Evolutionary conservation across 1,139 yeast genomes (phyloP).

Genomic region (Kodamaea suecica): DNA sequence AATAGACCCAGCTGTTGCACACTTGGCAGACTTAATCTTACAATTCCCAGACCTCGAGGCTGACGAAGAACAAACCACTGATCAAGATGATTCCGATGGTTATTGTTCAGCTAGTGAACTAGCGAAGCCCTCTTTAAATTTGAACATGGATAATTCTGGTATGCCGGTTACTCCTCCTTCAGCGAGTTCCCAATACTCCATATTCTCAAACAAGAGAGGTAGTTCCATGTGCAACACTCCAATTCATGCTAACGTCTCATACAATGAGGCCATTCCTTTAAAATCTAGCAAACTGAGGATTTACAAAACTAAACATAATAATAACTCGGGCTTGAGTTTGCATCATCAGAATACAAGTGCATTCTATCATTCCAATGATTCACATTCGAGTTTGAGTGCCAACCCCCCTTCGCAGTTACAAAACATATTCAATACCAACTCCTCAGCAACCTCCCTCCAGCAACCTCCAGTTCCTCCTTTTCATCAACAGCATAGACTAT

Average conservation of each 20-base stretch:
- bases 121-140: constrained; percentile 7
- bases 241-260: constrained; percentile 16
- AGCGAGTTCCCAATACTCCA: constrained; percentile 40
- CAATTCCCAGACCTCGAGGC: constrained; percentile 23
- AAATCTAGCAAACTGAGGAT: constrained; percentile 13
- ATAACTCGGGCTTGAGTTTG: constrained; percentile 6
- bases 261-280: constrained; percentile 5
- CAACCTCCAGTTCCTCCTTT: constrained; percentile 11
- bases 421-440: not conserved
- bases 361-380: constrained; percentile 7
- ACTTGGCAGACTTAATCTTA: constrained; percentile 27
- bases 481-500: constrained; percentile 4
- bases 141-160: constrained; percentile 4
- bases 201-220: constrained; percentile 32
- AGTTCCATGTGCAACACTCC: constrained; percentile 31
- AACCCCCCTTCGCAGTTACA: constrained; percentile 6
- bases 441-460: constrained; percentile 3
- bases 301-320: constrained; percentile 12
- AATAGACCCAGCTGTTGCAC: constrained; percentile 16
- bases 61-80: constrained; percentile 1
- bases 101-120: constrained; percentile 8
- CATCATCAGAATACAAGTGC: constrained; percentile 5
- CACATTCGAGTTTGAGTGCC: constrained; percentile 10
- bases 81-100: constrained; percentile 4
- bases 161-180: constrained; percentile 43